These are phyloP conservation scores for Irpex sp. DNA, from an alignment of 1,284 basidiomycete genomes.

Conservation along the genomic window DNA sequence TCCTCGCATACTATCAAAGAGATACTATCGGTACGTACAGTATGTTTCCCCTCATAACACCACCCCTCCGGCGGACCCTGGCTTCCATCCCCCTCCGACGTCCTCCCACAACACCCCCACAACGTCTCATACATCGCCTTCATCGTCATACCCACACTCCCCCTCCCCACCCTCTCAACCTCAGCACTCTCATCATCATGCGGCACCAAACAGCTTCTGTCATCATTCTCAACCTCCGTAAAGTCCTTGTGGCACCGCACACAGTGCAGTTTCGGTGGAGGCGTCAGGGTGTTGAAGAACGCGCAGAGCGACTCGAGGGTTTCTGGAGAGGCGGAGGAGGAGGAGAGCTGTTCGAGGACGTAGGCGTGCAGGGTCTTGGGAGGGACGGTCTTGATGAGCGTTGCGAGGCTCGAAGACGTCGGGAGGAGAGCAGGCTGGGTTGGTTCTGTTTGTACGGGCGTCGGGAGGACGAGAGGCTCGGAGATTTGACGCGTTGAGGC, in stretches of 20 bases:
- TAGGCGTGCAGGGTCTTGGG: slow-evolving; percentile 64
- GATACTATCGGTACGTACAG: slow-evolving; percentile 41
- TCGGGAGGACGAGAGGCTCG: slow-evolving; percentile 18
- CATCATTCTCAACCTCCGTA: slow-evolving; percentile 34
- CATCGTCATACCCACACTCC: slow-evolving; percentile 16
- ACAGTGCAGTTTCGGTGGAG: slow-evolving; percentile 67
- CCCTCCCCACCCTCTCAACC: slow-evolving; percentile 39
- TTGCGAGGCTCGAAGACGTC: slow-evolving; percentile 40
- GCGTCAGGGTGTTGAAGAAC: slow-evolving; percentile 57
- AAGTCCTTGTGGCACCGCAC: slow-evolving; percentile 63
- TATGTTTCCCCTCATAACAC: slow-evolving; percentile 80
- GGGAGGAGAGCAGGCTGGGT: slow-evolving; percentile 18
- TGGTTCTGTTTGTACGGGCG: slow-evolving; percentile 15
- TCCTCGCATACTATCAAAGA: too few species aligned
- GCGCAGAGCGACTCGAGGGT: slow-evolving; percentile 39
- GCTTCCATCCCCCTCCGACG: slow-evolving; percentile 69
- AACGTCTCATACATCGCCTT: slow-evolving; percentile 45
- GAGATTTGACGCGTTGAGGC: slow-evolving; percentile 4
- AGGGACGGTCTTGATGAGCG: slow-evolving; percentile 57
- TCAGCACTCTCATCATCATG: slow-evolving; percentile 55
- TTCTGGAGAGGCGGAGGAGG: slow-evolving; percentile 6
- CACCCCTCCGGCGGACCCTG: slow-evolving; percentile 79
- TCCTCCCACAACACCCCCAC: slow-evolving; percentile 69
- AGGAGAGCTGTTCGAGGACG: slow-evolving; percentile 46
- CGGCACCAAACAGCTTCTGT: slow-evolving; percentile 40